phyloP scores from a whole-genome alignment of 257 asterid genomes.

The Solanum tarijense region DNA sequence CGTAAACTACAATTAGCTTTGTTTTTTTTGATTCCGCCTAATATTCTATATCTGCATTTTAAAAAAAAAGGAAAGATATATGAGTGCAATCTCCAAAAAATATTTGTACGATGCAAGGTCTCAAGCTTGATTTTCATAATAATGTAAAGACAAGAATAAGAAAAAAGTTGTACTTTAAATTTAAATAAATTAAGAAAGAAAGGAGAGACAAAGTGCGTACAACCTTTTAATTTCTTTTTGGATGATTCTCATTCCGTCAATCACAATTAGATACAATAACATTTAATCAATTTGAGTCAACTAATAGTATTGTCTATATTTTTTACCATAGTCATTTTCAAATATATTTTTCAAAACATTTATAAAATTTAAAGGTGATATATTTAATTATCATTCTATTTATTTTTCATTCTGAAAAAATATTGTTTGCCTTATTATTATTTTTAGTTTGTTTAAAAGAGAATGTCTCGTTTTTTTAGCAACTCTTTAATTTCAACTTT shows the following conservation, averaged over 20 bases:
- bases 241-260: background rate
- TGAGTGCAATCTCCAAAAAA: background rate
- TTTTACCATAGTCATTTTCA: no score
- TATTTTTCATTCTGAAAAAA: no score
- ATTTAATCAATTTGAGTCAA: background rate
- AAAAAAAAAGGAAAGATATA: no score
- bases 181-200: no score
- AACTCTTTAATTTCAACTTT: no score
- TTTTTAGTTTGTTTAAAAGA: no score
- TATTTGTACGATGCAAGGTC: background rate
- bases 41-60: background rate
- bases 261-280: background rate
- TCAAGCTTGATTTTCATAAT: background rate
- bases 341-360: no score
- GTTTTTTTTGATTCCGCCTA: background rate
- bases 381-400: no score
- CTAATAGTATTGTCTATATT: background rate
- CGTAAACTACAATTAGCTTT: background rate
- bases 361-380: no score
- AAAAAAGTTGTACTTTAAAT: background rate
- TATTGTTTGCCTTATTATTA: no score
- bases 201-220: background rate
- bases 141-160: background rate
- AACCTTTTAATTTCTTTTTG: background rate
- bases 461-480: no score